A percentile compares a stretch with the other conserved stretches of the same genome.
These are phyloP conservation scores for Fusarium albidum DNA, from an alignment of 2,329 filamentous ascomycete species.

Conservation along the genomic window DNA sequence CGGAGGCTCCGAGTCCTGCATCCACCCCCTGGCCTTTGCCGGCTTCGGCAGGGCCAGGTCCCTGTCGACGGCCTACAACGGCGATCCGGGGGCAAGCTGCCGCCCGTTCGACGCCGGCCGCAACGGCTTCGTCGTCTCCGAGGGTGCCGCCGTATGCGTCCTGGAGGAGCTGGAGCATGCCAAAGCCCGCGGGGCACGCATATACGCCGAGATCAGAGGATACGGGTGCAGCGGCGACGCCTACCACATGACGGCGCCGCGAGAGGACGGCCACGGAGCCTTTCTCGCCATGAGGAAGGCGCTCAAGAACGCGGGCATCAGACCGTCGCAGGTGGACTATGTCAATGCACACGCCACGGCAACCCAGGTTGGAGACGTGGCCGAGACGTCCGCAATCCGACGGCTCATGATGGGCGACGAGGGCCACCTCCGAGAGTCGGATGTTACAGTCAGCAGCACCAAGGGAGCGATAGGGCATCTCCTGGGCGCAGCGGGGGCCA, in stretches of 20 bases:
- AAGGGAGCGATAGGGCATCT: constrained; percentile 94
- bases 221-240: constrained; percentile 94
- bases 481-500: constrained; percentile 87
- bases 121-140: constrained; percentile 89
- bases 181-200: constrained; percentile 75
- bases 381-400: constrained; percentile 86
- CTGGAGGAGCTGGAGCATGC: constrained; percentile 94
- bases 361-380: constrained; percentile 83
- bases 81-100: constrained; percentile 74
- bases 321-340: constrained; percentile 80
- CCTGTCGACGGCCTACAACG: constrained; percentile 82
- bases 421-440: constrained; percentile 65
- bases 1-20: constrained; percentile 94
- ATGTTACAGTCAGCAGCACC: constrained; percentile 88
- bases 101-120: constrained; percentile 86
- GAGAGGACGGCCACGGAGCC: constrained; percentile 82
- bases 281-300: constrained; percentile 86
- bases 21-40: constrained; percentile 91
- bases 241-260: constrained; percentile 91
- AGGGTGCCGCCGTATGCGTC: constrained; percentile 87
- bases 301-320: constrained; percentile 73
- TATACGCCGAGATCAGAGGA: constrained; percentile 89
- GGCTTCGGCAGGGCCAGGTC: constrained; percentile 91
- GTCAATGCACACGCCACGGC: constrained; percentile 96
- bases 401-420: constrained; percentile 77